phyloP scores from a whole-genome alignment of 208 protist species.

The Angomonas ambiguus region DNA sequence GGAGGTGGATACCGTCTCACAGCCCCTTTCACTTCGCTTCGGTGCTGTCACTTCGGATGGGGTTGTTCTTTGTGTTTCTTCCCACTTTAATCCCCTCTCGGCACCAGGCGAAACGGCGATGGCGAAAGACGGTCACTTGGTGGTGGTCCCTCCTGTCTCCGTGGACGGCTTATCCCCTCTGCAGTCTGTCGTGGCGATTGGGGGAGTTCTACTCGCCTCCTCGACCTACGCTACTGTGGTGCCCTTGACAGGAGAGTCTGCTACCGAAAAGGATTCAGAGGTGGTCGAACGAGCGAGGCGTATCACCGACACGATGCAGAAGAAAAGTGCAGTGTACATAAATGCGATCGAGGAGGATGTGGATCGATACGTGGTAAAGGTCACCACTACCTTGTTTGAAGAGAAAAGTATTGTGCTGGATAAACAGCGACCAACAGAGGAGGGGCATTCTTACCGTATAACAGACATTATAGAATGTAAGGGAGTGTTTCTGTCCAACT shows the following conservation, averaged over 20 bases:
- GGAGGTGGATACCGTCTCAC: neutral
- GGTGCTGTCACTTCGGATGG: conserved; percentile 25
- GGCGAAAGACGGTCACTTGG: neutral
- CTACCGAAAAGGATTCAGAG: neutral
- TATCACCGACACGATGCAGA: neutral
- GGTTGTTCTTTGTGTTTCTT: conserved; percentile 25
- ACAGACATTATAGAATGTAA: conserved; percentile 2
- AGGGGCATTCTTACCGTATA: neutral
- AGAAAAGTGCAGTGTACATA: neutral
- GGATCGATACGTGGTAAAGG: neutral
- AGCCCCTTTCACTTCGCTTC: neutral
- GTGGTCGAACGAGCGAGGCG: neutral
- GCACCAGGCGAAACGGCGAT: neutral
- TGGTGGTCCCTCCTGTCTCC: conserved; percentile 19
- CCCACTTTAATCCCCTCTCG: neutral
- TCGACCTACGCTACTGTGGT: conserved; percentile 21
- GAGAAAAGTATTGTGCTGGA: neutral
- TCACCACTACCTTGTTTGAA: neutral
- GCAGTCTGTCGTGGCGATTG: conserved; percentile 24
- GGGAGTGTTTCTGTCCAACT: conserved; percentile 31
- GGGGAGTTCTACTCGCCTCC: conserved; percentile 25
- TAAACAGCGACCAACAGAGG: neutral
- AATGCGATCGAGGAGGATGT: neutral
- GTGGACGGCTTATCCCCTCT: conserved; percentile 43
- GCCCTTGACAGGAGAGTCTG: neutral